Conservation (phyloP, 208 protist species). For the Naegleria fowleri region DNA sequence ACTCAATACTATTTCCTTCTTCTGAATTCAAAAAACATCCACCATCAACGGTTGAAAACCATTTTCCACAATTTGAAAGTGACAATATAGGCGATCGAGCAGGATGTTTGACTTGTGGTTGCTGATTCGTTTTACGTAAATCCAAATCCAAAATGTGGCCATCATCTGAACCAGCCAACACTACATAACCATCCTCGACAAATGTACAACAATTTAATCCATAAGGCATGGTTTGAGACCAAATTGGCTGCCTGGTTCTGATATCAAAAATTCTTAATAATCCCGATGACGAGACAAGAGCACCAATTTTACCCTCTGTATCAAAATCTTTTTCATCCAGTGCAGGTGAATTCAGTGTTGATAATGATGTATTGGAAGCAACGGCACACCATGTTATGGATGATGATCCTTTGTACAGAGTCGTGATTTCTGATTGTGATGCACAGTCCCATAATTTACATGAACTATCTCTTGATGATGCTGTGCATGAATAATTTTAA, state of each 20-base stretch:
- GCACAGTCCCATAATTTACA: slow-evolving; percentile 12
- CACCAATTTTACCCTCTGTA: background rate
- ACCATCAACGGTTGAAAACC: slow-evolving; percentile 6
- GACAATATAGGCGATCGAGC: background rate
- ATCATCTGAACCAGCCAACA: background rate
- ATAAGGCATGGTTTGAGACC: too few species aligned
- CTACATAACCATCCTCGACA: background rate
- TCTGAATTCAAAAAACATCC: background rate
- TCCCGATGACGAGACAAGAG: background rate
- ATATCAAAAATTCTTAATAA: background rate
- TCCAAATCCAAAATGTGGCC: background rate
- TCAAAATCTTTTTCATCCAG: slow-evolving; percentile 7
- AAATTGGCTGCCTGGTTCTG: background rate
- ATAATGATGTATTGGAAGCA: background rate
- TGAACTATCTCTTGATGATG: slow-evolving; percentile 18
- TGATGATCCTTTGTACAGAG: background rate
- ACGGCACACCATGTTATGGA: too few species aligned
- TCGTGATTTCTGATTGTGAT: slow-evolving; percentile 13
- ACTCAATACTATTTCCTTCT: background rate
- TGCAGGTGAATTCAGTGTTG: background rate
- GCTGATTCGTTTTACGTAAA: background rate
- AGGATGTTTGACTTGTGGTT: background rate
- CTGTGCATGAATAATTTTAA: too few species aligned
- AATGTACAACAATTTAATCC: background rate
- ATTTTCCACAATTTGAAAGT: background rate